Evolutionary conservation across 306 rosid genomes (phyloP), one percentile per base, ranked within the genome.

Genomic region (Glycine soja): DNA sequence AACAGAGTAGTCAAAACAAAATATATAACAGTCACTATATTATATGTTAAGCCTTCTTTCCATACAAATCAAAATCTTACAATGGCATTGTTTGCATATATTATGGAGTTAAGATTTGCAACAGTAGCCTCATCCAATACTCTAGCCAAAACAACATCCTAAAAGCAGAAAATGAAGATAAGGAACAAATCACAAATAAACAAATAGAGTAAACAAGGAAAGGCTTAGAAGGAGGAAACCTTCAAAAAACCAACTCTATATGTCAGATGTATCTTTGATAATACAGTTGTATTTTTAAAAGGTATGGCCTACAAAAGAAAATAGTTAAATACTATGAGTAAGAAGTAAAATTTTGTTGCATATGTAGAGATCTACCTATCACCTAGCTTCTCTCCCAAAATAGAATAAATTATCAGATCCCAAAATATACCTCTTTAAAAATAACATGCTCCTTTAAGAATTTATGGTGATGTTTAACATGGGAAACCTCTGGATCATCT

Each of bases 141-240:
- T 89, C 97, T 88, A 57, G 97, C 94, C 91, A 95, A 88, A 84
- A 92, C 90, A 76, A 95, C 95, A 87, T 95, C 98, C 98, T 95
- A 84, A 74, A 83, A 81, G 70, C 62, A 56, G 4, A 7, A 56
- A 82, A 86, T 61, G 59, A 84, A 63, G 63, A 38, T 24, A 77
- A 76, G 30, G 75, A 73, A 72, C 72, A 57, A 12, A 10, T 32
- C 42, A n/a, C 11, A 42, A 67, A 56, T 56, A 15, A 19, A 40
- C 2, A 42, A 67, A 56, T 56, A 15, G 62, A 56, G 87, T 84
- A 67, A 85, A 81, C 64, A 62, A 76, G 47, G 43, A 13, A 56
- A 71, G 40, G 14, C 77, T 51, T 62, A 16, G 72, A 66, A 70
- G 34, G 43, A 80, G 78, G 85, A 57, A 80, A 92, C 98, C 98